Base-by-base conservation (phyloP, 306 rosid genomes). In the Abrus precatorius region DNA sequence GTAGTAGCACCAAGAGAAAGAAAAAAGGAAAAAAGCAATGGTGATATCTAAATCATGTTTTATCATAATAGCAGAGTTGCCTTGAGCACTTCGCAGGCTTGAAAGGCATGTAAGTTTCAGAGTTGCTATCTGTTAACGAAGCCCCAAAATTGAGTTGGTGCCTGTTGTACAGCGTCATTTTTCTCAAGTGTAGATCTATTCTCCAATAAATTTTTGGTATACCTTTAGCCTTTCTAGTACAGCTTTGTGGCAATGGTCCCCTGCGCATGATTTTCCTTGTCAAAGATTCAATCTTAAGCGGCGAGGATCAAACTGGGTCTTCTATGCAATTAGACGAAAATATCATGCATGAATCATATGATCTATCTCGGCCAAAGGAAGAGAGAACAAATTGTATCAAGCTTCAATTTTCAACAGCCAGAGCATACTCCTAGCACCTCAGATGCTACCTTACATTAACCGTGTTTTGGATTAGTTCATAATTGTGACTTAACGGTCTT, bases 1-100 rank as follows among this genome's bases (percentile, higher is more conserved):
- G 83, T 30, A 83, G 90, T 64, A 57, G 72, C 61, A 85, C 64
- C 91, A 95, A 89, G 89, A 91, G 78, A 73, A 95, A 93, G 93
- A 95, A 93, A 86, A 95, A 90, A 74, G 97, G 94, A 5, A 93
- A 88, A 88, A 95, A 91, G 76, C 88, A 87, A 56, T 87, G 97
- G 91, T 95, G 89, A 91, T 71, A 45, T 33, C 44, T 60, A 45
- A 20, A 47, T 55, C 34, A 69, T 76, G 67, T 61, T 72, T 83
- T 74, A 72, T 76, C 69, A 62, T 38, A 7, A 44, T 48, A 65
- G 74, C 82, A 62, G 64, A 40, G 75, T 77, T 72, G 61, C 81
- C 83, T 49, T 71, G 85, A 48, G 80, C 80, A 60, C 64, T 69
- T 69, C 48, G 76, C 65, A 74, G 72, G 53, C 81, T 76, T 66